Percentiles rank a stretch among this genome's conserved stretches.
These are phyloP conservation scores for Rhinocladiella mackenziei DNA, from an alignment of 2,329 filamentous ascomycete species.

Conservation along the genomic window DNA sequence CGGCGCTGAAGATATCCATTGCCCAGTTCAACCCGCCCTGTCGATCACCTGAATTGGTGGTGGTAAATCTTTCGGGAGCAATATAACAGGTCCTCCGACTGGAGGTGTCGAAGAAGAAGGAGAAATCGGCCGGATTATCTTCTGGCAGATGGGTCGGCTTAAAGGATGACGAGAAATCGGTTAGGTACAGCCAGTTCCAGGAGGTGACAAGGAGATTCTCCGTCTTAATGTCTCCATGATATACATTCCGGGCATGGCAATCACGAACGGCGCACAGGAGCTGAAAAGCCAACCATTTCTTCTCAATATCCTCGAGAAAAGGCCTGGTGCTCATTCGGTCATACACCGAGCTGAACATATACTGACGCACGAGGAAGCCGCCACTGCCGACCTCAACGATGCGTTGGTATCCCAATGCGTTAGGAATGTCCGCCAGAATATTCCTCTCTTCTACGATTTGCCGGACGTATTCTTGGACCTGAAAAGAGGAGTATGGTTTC, in stretches of 20 bases:
- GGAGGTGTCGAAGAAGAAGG: conserved; percentile 94
- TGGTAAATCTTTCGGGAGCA: conserved; percentile 86
- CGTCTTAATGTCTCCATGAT: conserved; percentile 97
- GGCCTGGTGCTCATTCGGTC: conserved; percentile 92
- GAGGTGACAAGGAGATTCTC: conserved; percentile 96
- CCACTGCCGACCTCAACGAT: conserved; percentile 88
- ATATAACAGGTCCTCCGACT: conserved; percentile 90
- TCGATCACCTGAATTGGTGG: conserved; percentile 62
- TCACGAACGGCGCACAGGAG: conserved; percentile 87
- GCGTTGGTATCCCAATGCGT: conserved; percentile 84
- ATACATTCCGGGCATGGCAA: conserved; percentile 82
- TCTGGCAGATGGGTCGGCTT: conserved; percentile 92
- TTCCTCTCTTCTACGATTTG: conserved; percentile 77
- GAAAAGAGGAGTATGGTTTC: conserved; percentile 81
- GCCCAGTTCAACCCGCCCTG: conserved; percentile 72
- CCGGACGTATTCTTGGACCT: conserved; percentile 73
- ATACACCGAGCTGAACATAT: conserved; percentile 93
- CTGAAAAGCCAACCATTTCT: conserved; percentile 98
- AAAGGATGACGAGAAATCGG: conserved; percentile 95
- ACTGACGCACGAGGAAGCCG: conserved; percentile 90
- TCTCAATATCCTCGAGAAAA: conserved; percentile 95
- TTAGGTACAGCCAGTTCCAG: conserved; percentile 98
- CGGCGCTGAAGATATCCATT: conserved; percentile 97
- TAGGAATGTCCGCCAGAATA: conserved; percentile 75
- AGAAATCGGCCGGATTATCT: conserved; percentile 95